These are phyloP conservation scores for Myxozyma udenii DNA, from an alignment of 805 yeast genomes.

Conservation along the genomic window DNA sequence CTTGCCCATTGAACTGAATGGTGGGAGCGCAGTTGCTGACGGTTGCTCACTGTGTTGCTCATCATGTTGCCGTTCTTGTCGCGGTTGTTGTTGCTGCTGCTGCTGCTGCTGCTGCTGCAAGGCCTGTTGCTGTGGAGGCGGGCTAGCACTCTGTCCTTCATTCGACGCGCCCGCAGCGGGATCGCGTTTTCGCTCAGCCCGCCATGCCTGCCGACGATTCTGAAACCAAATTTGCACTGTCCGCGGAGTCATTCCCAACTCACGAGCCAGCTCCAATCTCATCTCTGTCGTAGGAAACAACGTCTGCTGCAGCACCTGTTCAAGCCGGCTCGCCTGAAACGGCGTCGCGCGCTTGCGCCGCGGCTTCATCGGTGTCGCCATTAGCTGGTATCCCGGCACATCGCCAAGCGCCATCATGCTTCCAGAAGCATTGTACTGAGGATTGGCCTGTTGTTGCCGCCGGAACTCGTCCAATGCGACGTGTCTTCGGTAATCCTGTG, in stretches of 20 bases:
- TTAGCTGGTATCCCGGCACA: neutral
- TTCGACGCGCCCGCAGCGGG: no score
- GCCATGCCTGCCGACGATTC: constrained; percentile 56
- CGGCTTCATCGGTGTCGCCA: constrained; percentile 33
- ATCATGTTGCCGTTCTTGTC: no score
- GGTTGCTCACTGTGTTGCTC: no score
- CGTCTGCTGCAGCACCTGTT: constrained; percentile 68
- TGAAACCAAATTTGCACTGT: constrained; percentile 81
- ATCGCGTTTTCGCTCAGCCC: constrained; percentile 26
- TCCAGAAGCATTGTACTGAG: neutral
- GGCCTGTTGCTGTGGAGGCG: no score
- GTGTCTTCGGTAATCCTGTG: neutral
- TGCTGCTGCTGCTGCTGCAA: no score
- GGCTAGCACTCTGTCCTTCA: no score
- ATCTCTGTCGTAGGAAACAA: constrained; percentile 74
- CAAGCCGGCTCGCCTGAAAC: constrained; percentile 66
- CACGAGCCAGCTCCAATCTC: constrained; percentile 65
- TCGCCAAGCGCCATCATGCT: neutral
- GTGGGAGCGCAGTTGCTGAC: no score
- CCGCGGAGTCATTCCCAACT: constrained; percentile 79
- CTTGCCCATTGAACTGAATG: no score
- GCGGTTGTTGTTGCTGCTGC: no score
- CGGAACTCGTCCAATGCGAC: neutral
- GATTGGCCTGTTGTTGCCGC: neutral
- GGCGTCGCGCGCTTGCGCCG: constrained; percentile 75